phyloP scores from a whole-genome alignment of 345 rosid genomes.

The Citropsis articulata region DNA sequence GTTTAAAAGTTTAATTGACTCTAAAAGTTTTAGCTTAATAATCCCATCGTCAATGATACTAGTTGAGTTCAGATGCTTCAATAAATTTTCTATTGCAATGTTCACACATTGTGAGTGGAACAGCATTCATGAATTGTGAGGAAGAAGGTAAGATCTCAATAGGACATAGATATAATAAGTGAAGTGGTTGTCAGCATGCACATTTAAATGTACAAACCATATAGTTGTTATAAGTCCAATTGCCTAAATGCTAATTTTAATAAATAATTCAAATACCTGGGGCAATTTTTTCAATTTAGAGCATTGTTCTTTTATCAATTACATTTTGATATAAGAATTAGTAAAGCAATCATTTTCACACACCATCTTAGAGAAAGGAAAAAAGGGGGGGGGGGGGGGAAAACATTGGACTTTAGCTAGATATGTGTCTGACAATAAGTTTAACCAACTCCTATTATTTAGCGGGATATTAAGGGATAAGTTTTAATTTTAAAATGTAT shows the following conservation, averaged over 20 bases:
- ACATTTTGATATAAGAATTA: neutral
- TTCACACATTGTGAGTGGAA: neutral
- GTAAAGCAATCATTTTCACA: neutral
- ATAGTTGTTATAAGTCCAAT: neutral
- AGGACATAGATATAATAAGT: neutral
- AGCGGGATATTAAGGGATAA: too few relatives aligned
- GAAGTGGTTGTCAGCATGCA: neutral
- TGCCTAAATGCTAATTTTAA: neutral
- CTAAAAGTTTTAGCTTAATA: neutral
- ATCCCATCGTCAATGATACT: neutral
- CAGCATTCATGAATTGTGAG: neutral
- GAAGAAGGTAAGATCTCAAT: neutral
- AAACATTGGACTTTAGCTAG: neutral
- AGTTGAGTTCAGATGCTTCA: neutral
- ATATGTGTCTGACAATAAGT: neutral
- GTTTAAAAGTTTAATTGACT: neutral
- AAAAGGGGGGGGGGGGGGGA: neutral
- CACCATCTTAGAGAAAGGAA: neutral
- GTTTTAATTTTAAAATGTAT: too few relatives aligned
- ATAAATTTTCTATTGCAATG: neutral
- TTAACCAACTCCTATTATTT: neutral
- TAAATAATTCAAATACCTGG: neutral
- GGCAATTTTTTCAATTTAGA: neutral
- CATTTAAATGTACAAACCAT: neutral
- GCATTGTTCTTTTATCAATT: neutral